Evolutionary conservation across 1,284 basidiomycete genomes (phyloP), one percentile per base, ranked within the genome.

Genomic region (Fomes fomentarius): DNA sequence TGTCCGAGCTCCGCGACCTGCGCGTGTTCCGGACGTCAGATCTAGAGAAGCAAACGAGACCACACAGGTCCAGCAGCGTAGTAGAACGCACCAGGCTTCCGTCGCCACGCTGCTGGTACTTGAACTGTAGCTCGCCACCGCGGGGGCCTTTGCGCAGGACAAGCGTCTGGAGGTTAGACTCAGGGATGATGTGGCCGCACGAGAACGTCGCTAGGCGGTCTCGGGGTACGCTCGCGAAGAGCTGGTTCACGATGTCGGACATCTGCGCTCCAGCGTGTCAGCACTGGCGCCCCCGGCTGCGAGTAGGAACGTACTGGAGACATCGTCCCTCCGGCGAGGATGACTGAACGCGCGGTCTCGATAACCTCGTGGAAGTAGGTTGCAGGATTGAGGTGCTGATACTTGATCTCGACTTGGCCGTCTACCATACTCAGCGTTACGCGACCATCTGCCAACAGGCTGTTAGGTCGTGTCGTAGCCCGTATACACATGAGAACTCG

Each of bases 321-420:
- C 96, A 99, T 98, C 0, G 96, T 99, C 2, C 96, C 96, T 9
- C 96, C 96, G 0, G 96, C 95, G 14, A 99, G 76, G 22, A 99
- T 76, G 8, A 99, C 87, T 1, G 90, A 83, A 31, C 94, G 77
- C 0, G 95, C 93, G 43, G 81, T 76, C 22, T 93, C 84, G 1
- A 94, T 83, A 1, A 99, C 81, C 30, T 93, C 89, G 48, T 80
- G 77, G 70, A 99, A 99, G 53, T 88, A 81, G 15, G 94, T 90
- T 1, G 93, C 84, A 0, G 96, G 96, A 65, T 99, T 97, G n/a
- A 99, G 82, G 31, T 96, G 85, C 61, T 98, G 91, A 67, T 98
- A 99, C 65, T 92, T 94, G 50, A 98, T 76, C 54, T 87, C 84
- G 0, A 91, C 76, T 1, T 76, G 75, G 52, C 78, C 77, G 34